phyloP scores from a whole-genome alignment of 2,329 filamentous ascomycete species.

The Pseudocercospora fuligena region DNA sequence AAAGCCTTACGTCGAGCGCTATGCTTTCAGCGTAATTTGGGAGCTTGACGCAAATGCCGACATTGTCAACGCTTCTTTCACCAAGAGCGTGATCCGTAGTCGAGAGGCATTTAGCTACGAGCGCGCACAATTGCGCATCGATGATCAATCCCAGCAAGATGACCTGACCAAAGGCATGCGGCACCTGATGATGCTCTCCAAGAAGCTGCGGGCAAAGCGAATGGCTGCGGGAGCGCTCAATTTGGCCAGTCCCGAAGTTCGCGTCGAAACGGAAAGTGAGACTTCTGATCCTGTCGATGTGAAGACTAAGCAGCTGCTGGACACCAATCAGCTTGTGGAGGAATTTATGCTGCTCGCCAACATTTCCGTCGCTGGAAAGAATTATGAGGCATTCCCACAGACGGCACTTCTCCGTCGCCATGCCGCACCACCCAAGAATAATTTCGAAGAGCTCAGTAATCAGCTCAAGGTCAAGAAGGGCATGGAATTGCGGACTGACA shows the following conservation, averaged over 20 bases:
- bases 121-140: conserved; percentile 90
- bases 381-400: conserved; percentile 90
- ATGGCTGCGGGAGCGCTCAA: conserved; percentile 96
- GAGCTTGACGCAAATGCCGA: conserved; percentile 85
- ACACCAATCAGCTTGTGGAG: conserved; percentile 96
- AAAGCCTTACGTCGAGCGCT: conserved; percentile 92
- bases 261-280: conserved; percentile 92
- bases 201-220: conserved; percentile 90
- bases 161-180: conserved; percentile 90
- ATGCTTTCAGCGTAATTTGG: conserved; percentile 64
- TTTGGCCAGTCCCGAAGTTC: conserved; percentile 96
- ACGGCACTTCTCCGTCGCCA: conserved; percentile 93
- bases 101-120: conserved; percentile 98
- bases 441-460: conserved; percentile 91
- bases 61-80: conserved; percentile 83
- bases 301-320: conserved; percentile 90
- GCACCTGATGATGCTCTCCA: conserved; percentile 82
- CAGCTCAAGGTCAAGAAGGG: conserved; percentile 87
- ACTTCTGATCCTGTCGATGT: conserved; percentile 95
- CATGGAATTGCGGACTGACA: conserved; percentile 79
- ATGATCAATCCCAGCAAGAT: conserved; percentile 84
- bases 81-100: conserved; percentile 96
- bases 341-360: conserved; percentile 99
- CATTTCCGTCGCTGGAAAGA: conserved; percentile 87
- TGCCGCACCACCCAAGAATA: conserved; percentile 88